A percentile compares a stretch with the other conserved stretches of the same genome.
phyloP scores from a whole-genome alignment of 73 alveolate species.

The Symbiodinium pilosum region DNA sequence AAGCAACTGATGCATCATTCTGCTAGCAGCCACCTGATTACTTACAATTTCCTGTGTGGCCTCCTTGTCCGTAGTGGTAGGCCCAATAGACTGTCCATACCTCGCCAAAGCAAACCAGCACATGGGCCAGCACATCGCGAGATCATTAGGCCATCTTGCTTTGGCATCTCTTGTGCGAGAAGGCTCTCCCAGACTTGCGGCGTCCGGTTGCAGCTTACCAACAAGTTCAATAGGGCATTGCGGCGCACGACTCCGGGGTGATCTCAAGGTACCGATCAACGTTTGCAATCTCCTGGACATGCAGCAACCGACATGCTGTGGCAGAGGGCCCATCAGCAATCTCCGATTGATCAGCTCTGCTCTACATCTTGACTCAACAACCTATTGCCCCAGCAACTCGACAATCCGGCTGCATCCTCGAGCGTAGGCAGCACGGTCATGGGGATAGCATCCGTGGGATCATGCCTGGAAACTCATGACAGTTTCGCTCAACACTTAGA shows the following conservation, averaged over 20 bases:
- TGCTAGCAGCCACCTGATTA: too few species aligned
- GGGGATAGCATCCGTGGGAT: constrained; percentile 92
- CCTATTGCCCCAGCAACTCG: neutral
- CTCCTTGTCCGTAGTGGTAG: constrained; percentile 69
- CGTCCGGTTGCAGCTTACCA: too few species aligned
- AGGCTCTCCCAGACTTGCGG: too few species aligned
- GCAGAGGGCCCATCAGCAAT: neutral
- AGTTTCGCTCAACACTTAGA: too few species aligned
- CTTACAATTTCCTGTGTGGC: too few species aligned
- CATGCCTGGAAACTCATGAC: constrained; percentile 60
- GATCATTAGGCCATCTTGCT: too few species aligned
- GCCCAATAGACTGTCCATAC: constrained; percentile 86
- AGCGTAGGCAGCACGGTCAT: constrained; percentile 59
- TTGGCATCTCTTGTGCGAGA: too few species aligned
- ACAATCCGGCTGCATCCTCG: neutral
- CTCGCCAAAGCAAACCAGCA: neutral
- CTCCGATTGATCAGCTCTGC: too few species aligned
- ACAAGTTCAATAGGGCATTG: too few species aligned
- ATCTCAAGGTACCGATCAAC: constrained; percentile 89
- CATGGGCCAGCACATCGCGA: too few species aligned
- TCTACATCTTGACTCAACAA: too few species aligned
- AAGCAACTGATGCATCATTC: too few species aligned
- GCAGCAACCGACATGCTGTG: neutral
- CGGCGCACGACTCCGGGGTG: constrained; percentile 89
- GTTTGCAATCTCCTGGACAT: constrained; percentile 19